Evolutionary conservation across 2,329 filamentous ascomycete species (phyloP), one percentile per base, ranked within the genome.

Genomic region (Fusarium dlaminii): DNA sequence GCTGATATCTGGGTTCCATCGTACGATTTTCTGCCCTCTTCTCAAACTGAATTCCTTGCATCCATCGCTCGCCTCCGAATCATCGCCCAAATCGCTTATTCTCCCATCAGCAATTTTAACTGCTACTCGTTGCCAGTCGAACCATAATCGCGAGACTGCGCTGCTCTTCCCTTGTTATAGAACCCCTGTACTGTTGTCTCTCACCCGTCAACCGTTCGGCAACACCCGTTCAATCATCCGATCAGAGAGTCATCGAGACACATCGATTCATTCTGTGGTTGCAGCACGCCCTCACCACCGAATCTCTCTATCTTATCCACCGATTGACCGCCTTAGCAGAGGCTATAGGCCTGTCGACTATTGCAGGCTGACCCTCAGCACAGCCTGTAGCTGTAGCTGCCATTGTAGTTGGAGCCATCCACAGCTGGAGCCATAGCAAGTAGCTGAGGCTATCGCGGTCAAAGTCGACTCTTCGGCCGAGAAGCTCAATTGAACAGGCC

Each of bases 1-100:
- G 70, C 78, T 79, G 77, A 80, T 80, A 71, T 74, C 70, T 66
- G 58, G 68, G 72, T 73, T 72, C 74, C 74, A 80, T 80, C 78
- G 78, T 81, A 80, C 79, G 79, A 80, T 80, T 78, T 73, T 68
- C 56, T 61, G 56, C 73, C 69, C 64, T 75, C 74, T 75, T 73
- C 74, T 72, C 77, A 78, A 72, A 68, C 68, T 63, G 75, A 78
- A 75, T 77, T 77, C 73, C 77, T 77, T 79, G 75, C 75, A 77
- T 63, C 58, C 60, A 68, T 75, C 73, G 69, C 72, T 73, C 42
- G 66, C 37, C 66, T 72, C 65, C 74, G 56, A 68, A 66, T 62
- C 51, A 72, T 72, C 73, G 40, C 66, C 74, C 77, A 74, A 75
- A 43, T 68, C 61, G 66, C 48, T 32, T 43, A 56, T 49, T 67